These are phyloP conservation scores for Phaeomoniella chlamydospora DNA, from an alignment of 2,329 filamentous ascomycete genomes.

Conservation along the genomic window DNA sequence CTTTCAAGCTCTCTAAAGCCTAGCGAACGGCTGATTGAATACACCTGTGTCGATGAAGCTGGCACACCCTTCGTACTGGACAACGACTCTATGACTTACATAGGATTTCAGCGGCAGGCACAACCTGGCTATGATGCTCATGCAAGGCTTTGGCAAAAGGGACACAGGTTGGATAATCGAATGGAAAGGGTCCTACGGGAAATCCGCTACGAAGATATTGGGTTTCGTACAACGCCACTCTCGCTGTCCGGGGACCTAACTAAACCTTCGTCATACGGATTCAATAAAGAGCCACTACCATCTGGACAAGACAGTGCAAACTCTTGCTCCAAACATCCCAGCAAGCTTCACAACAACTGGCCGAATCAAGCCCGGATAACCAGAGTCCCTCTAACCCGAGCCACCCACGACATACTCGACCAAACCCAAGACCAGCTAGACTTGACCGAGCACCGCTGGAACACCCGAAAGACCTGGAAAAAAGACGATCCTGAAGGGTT, in stretches of 20 bases:
- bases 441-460: not conserved
- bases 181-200: not conserved
- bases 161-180: no score
- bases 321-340: no score
- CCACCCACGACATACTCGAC: not conserved
- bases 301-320: no score
- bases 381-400: not conserved
- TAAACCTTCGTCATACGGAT: not conserved
- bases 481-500: not conserved
- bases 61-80: not conserved
- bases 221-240: not conserved
- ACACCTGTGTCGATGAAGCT: not conserved
- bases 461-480: not conserved
- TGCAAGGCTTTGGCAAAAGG: not conserved
- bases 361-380: not conserved
- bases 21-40: not conserved
- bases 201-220: not conserved
- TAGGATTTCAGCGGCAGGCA: not conserved
- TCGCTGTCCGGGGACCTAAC: not conserved
- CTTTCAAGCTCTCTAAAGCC: not conserved
- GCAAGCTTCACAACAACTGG: not conserved
- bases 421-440: not conserved
- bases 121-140: not conserved
- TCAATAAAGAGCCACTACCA: not conserved
- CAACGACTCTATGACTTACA: not conserved